A percentile compares a stretch with the other conserved stretches of the same genome.
Conservation (phyloP, 78 protist genomes). For the Dictyostelium citrinum region DNA sequence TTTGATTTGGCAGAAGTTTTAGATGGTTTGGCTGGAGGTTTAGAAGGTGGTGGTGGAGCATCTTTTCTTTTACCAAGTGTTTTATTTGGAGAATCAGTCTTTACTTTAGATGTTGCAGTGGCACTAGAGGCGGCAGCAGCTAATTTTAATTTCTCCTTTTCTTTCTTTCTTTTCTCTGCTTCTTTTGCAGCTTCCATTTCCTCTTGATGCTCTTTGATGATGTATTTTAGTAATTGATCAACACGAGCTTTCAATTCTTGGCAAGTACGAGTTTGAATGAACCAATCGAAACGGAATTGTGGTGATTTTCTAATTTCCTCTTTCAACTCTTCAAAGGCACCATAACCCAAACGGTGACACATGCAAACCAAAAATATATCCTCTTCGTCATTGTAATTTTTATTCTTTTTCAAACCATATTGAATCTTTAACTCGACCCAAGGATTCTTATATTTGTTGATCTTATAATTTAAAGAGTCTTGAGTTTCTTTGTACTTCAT, state of each 20-base stretch:
- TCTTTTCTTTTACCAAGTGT: conserved; percentile 7
- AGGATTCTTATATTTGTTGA: conserved; percentile 75
- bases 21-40: neutral
- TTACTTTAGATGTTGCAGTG: neutral
- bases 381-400: conserved; percentile 83
- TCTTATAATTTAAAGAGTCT: conserved; percentile 66
- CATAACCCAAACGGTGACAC: conserved; percentile 83
- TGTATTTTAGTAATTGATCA: conserved; percentile 62
- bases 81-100: neutral
- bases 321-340: conserved; percentile 80
- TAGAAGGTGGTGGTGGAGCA: neutral
- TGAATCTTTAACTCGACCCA: conserved; percentile 66
- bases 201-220: conserved; percentile 74
- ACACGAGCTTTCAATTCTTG: conserved; percentile 65
- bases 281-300: conserved; percentile 92
- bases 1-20: neutral
- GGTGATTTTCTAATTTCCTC: conserved; percentile 80
- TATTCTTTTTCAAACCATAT: conserved; percentile 71
- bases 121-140: neutral
- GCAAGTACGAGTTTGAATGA: conserved; percentile 83
- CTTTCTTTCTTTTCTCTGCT: conserved; percentile 26
- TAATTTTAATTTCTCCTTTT: neutral
- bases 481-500: conserved; percentile 6
- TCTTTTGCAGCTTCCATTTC: conserved; percentile 36
- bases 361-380: conserved; percentile 85